Conservation (phyloP, 208 protist genomes). For the Trypanosoma lewisi region DNA sequence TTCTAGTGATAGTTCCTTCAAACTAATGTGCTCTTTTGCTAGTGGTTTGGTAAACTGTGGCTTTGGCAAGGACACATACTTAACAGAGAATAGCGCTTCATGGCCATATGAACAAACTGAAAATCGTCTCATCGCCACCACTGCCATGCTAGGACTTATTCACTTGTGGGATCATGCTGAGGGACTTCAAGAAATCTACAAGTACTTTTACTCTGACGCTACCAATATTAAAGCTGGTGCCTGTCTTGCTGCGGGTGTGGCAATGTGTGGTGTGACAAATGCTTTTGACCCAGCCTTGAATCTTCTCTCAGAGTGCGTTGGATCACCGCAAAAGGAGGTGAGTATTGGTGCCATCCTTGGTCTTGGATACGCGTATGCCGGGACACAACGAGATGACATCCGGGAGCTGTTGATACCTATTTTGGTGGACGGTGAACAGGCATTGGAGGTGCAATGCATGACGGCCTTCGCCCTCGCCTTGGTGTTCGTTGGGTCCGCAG, state of each 20-base stretch:
- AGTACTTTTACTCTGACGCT: conserved; percentile 94
- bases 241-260: conserved; percentile 91
- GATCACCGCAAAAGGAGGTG: conserved; percentile 64
- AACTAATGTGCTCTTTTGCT: conserved; percentile 97
- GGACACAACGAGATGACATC: conserved; percentile 92
- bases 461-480: conserved; percentile 95
- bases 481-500: conserved; percentile 95
- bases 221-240: conserved; percentile 96
- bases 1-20: conserved; percentile 83
- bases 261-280: conserved; percentile 87
- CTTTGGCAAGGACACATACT: conserved; percentile 97
- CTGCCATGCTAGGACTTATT: conserved; percentile 96
- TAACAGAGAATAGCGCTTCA: conserved; percentile 79
- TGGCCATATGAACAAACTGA: conserved; percentile 97
- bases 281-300: conserved; percentile 95
- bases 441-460: conserved; percentile 93
- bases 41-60: conserved; percentile 95
- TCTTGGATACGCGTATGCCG: conserved; percentile 98
- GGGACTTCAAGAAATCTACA: conserved; percentile 95
- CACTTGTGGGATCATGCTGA: conserved; percentile 98
- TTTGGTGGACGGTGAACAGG: conserved; percentile 88
- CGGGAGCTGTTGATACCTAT: conserved; percentile 94
- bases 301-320: conserved; percentile 86
- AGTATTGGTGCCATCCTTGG: conserved; percentile 91
- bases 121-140: conserved; percentile 94